Base-by-base conservation (phyloP, 139 green algal genomes). In the Nannochloris sp. region DNA sequence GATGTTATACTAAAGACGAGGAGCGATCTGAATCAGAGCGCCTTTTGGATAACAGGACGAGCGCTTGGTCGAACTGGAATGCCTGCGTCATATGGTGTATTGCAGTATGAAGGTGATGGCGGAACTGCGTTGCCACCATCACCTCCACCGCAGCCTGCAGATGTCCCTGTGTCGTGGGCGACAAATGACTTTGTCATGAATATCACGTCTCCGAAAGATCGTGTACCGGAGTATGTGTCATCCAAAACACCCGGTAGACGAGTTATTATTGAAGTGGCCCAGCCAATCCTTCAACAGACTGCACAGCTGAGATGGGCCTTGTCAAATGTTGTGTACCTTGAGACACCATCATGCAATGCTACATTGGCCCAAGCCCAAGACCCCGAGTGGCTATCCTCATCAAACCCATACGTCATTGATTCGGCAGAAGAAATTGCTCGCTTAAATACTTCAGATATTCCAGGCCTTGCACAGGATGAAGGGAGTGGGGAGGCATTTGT, bases 261-360 rank as follows among this genome's bases (percentile, higher is more conserved):
- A 58, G 50, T 58, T n/a, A 36, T 58, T 19, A n/a, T 58, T n/a
- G 21, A 58, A 23, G 10, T 58, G 1, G 23, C 50, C 5, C 50
- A 58, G 50, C 50, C 50, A 58, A 37, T 69, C 14, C 44, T 69
- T 8, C 11, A 37, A 31, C 60, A 44, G 25, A 56, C 27, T 44
- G 43, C n/a, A 67, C 57, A 71, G 21, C n/a, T 43, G 25, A 43
- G 56, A 68, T 36, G 46, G 55, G 25, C 48, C 5, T 58, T 69
- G 55, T 34, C 18, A 55, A 54, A 36, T 53, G 27, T 53, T 9
- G 43, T 54, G 31, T 40, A 10, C 46, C 61, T 23, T 34, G 43
- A 10, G 15, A 57, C 21, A 48, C 73, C 36, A 50, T 31, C 14
- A 44, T 71, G 54, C 64, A 62, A 4, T 34, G 71, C 40, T 44